Conservation (phyloP, 2,329 filamentous ascomycete species). For the Lachnellula willkommii region DNA sequence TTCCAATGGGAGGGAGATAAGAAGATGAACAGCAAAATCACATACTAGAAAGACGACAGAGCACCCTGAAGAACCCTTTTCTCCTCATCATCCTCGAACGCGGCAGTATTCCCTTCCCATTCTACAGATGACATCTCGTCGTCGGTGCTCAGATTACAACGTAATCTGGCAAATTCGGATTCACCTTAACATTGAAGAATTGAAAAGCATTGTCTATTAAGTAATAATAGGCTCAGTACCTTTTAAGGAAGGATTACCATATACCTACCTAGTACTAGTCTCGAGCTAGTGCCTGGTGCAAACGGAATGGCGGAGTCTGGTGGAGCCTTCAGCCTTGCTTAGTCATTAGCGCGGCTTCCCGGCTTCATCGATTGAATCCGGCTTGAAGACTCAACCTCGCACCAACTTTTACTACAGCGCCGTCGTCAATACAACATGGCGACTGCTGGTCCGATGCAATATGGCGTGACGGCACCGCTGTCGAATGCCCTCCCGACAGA, state of each 20-base stretch:
- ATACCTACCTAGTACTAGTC: background rate
- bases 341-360: background rate
- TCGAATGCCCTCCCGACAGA: conserved; percentile 71
- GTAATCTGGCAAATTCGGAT: background rate
- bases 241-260: background rate
- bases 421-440: conserved; percentile 26
- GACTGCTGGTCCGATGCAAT: conserved; percentile 21
- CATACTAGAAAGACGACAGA: conserved; percentile 85
- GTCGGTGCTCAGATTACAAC: background rate
- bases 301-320: background rate
- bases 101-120: conserved; percentile 46
- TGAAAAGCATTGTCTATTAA: background rate
- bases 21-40: conserved; percentile 19
- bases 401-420: background rate
- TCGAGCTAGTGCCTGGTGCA: background rate
- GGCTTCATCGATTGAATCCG: background rate
- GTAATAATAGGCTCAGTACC: too few species aligned
- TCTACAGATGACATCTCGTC: conserved; percentile 11
- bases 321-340: background rate
- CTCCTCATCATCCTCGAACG: conserved; percentile 65
- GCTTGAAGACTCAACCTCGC: background rate
- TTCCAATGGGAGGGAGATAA: background rate
- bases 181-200: background rate
- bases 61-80: conserved; percentile 72
- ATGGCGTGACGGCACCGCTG: conserved; percentile 78